Evolutionary conservation across 164 flowering plant species (phyloP).

Genomic region (Magnolia kwangsiensis): DNA sequence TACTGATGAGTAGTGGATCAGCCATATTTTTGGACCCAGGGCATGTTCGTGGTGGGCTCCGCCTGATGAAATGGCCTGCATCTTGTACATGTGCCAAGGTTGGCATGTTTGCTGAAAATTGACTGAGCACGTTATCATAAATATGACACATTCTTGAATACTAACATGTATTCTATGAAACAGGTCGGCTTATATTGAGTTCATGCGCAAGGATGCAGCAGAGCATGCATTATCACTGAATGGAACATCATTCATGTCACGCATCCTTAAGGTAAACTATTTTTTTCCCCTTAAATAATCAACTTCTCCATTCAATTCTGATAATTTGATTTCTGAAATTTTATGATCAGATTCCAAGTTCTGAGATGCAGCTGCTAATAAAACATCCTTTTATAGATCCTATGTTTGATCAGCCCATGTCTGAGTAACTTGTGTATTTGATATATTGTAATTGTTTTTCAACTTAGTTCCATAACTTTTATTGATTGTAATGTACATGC

Average conservation of each 20-base stretch:
- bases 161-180: slow-evolving; percentile 1
- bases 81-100: not conserved
- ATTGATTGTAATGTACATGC: too few relatives aligned
- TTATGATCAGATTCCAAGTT: not conserved
- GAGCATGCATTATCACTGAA: slow-evolving; percentile 77
- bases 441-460: too few relatives aligned
- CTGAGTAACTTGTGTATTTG: not conserved
- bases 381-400: not conserved
- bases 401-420: not conserved
- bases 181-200: slow-evolving; percentile 92
- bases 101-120: not conserved
- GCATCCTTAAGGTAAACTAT: slow-evolving; percentile 72
- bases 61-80: too few relatives aligned
- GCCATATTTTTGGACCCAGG: too few relatives aligned
- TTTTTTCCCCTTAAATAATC: not conserved
- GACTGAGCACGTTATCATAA: not conserved
- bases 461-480: too few relatives aligned
- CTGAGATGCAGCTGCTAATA: not conserved
- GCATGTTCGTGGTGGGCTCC: too few relatives aligned
- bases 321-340: not conserved
- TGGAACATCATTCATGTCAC: slow-evolving; percentile 95
- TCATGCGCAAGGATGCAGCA: slow-evolving; percentile 78
- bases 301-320: not conserved
- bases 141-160: not conserved
- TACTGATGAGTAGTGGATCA: too few relatives aligned